Base-by-base conservation (phyloP, 306 rosid species). In the Trifolium subterraneum region DNA sequence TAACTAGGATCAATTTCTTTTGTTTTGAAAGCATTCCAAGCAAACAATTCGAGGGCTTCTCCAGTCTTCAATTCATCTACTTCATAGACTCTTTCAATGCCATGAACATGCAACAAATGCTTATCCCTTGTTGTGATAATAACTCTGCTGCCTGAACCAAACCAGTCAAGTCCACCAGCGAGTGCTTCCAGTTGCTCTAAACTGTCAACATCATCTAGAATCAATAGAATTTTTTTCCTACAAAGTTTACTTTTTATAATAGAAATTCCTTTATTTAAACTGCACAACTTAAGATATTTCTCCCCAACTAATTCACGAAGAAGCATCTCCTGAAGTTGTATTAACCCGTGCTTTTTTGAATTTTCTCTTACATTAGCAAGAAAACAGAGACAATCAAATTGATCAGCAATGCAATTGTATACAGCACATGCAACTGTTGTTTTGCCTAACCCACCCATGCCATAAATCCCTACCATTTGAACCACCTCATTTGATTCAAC, bases 261-360 rank as follows among this genome's bases (percentile, higher is more conserved):
- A 11, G 64, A 38, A 33, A 64, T 72, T 42, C 61, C 78, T 72
- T 41, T 14, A 15, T 39, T 54, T 22, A 71, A 13, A 64, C 22
- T 33, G 33, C 58, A 16, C 18, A 64, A 19, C 42, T 44, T 71
- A 1, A n/a, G 8, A 58, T 78, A 16, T 14, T 41, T 29, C n/a
- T 48, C 67, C 10, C 50, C 72, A 0, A 19, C 6, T 50, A 78
- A 4, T 19, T 63, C 47, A 50, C 0, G 19, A 35, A 78, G 82
- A 62, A 71, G 67, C 54, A 22, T 27, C n/a, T 78, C 82, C 14
- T 78, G 73, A 1, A 78, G 68, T 5, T 45, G 52, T 60, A 59
- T 31, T 39, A 68, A 3, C 31, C 68, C 80, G 54, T 41, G 22
- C 29, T 66, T 64, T 15, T 2, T 22, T 41, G 68, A 38, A 2